Evolutionary conservation across 441 rosid genomes (phyloP), one percentile per base, ranked within the genome.

Genomic region (Adansonia gregorii): DNA sequence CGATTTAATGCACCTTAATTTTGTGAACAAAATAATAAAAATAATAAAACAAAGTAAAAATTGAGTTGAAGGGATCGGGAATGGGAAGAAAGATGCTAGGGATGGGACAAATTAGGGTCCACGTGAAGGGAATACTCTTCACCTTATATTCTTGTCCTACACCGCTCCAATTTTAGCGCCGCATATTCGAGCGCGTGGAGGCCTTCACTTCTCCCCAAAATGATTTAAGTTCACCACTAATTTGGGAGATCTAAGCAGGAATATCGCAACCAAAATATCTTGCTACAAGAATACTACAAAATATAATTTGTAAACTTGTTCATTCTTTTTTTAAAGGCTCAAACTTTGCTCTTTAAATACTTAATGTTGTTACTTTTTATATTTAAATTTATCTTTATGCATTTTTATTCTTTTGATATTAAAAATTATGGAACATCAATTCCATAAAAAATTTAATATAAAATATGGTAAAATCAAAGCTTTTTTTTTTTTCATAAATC

Each of bases 21-120:
- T 15, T n/a, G 59, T 5, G 17, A 55, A 1, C 59, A 2, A n/a
- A 55, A 55, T 55, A n/a, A 55, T 52, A 52, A 52, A 52, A 55
- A 55, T 6, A 55, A 55, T 4, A n/a, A 55, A n/a, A n/a, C 19
- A 72, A 71, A 31, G n/a, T 61, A 64, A 27, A 49, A 56, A 41
- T 67, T 61, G 74, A 54, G 52, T 52, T n/a, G 68, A 27, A 46
- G 22, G 27, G 22, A 8, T 56, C 64, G 79, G 73, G 73, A 72
- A 60, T 59, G 46, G 49, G 45, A 69, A 72, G 54, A 45, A 76
- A 72, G 76, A 70, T 31, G 66, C 65, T 58, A 6, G 45, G 20
- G 56, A 73, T 67, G 80, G 82, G 82, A 77, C 77, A 82, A 78
- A 46, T 67, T 39, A 80, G 82, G 85, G 82, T 73, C 79, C 87